Percentiles rank a stretch among this genome's conserved stretches.
Conservation (phyloP, 495 filamentous ascomycete genomes). For the Lophiostoma macrostomum region DNA sequence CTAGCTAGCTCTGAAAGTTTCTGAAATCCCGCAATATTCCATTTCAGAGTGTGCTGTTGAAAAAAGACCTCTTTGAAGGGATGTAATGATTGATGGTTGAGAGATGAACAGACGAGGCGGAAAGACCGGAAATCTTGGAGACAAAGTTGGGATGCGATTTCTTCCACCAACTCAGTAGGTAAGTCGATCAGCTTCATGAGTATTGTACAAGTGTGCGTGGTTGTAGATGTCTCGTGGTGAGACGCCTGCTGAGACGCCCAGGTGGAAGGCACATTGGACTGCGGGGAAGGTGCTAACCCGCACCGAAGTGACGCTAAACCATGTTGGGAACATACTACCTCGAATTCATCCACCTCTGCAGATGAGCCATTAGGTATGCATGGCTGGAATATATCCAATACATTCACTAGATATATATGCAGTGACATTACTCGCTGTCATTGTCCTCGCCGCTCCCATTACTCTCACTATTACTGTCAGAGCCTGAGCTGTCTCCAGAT, state of each 20-base stretch:
- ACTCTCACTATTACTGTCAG: background rate
- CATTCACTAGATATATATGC: background rate
- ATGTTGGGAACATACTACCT: too few relatives aligned
- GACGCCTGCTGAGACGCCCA: background rate
- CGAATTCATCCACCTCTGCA: too few relatives aligned
- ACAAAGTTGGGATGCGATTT: slow-evolving; percentile 10
- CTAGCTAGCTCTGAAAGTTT: background rate
- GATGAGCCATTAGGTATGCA: too few relatives aligned
- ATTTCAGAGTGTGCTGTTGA: slow-evolving; percentile 1
- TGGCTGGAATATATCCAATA: too few relatives aligned
- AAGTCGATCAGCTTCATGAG: background rate
- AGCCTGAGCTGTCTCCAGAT: slow-evolving; percentile 3
- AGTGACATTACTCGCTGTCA: background rate
- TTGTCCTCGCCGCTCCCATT: slow-evolving; percentile 2
- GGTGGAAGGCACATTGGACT: background rate
- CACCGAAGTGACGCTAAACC: too few relatives aligned
- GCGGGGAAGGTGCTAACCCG: slow-evolving; percentile 1
- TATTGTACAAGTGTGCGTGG: background rate
- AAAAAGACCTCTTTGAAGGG: slow-evolving; percentile 20
- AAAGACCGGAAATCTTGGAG: slow-evolving; percentile 8
- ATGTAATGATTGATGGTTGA: slow-evolving; percentile 11
- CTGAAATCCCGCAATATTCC: slow-evolving; percentile 3
- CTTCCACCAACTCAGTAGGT: slow-evolving; percentile 17
- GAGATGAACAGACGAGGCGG: slow-evolving; percentile 3
- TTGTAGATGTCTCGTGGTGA: background rate